Base-by-base conservation (phyloP, 345 rosid species). In the Eucalyptus rudis region DNA sequence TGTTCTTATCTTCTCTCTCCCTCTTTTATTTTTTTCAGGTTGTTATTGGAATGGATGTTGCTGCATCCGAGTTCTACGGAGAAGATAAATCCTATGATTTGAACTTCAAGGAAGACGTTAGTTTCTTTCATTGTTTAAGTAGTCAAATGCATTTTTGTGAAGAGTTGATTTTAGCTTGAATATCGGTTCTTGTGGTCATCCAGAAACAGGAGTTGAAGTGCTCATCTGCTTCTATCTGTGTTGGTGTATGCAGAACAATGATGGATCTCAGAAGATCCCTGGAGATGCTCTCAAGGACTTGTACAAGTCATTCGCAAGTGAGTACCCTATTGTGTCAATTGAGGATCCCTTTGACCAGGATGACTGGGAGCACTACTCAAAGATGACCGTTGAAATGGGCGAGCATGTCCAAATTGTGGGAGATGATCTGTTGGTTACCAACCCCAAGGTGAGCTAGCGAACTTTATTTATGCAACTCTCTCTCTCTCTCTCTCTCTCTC, bases 21-120 rank as follows among this genome's bases (percentile, higher is more conserved):
- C 54, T 17, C 54, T 51, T 51, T 51, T 51, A 7, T 7, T 16
- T 27, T 45, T 58, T 49, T 76, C 91, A 97, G 99, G 98, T 98
- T 89, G 98, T 98, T 91, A 98, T 98, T 86, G 99, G 99, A 88
- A 98, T 98, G 99, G 99, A 98, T 92, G 99, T 98, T 88, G 99
- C 99, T 86, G 99, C 99, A 58, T 98, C 99, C 40, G 99, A 98
- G 89, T 98, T 98, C 90, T 98, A 96, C 89, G 93, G 93, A 86
- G 44, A 92, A 54, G 99, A 97, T 92, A 96, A 96, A 89, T 92
- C 93, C 36, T 98, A 98, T 88, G 99, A 98, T 92, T 89, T 96
- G 93, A 96, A 96, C 93, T 96, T 96, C 92, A 96, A 96, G 90
- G 97, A 95, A 92, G 97, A 96, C 92, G 98, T 95, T 49, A 88